phyloP scores from a whole-genome alignment of 169 alveolate species.

The Cryptosporidium felis region DNA sequence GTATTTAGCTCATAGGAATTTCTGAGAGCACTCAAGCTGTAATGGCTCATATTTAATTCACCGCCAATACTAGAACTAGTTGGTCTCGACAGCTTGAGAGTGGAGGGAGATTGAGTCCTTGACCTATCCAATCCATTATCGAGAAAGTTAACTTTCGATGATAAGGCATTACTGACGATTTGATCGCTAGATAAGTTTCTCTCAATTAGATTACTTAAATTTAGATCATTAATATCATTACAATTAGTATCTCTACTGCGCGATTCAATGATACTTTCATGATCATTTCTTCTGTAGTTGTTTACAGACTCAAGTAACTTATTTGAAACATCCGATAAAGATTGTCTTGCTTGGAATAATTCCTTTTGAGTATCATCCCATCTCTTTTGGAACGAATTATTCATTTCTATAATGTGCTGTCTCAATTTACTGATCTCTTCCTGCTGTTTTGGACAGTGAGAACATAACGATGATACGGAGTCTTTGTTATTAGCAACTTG shows the following conservation, averaged over 20 bases:
- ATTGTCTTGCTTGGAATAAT: slow-evolving; percentile 37
- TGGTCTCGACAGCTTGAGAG: slow-evolving; percentile 28
- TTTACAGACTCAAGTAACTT: slow-evolving; percentile 12
- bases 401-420: slow-evolving; percentile 47
- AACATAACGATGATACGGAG: background rate
- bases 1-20: background rate
- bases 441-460: slow-evolving; percentile 50
- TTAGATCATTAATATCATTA: background rate
- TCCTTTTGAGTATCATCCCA: slow-evolving; percentile 68
- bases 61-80: background rate
- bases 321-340: slow-evolving; percentile 54
- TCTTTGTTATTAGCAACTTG: background rate
- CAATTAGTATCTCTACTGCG: background rate
- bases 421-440: slow-evolving; percentile 48
- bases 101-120: slow-evolving; percentile 35
- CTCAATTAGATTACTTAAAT: no score
- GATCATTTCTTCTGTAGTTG: background rate
- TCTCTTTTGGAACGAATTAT: slow-evolving; percentile 50
- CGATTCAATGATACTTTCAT: background rate
- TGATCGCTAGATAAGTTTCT: no score
- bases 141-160: no score
- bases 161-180: no score
- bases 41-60: background rate
- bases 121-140: no score
- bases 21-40: background rate